Percentiles rank a stretch among this genome's conserved stretches.
phyloP scores from a whole-genome alignment of 2,329 filamentous ascomycete genomes.

The Xylariaceae sp. region DNA sequence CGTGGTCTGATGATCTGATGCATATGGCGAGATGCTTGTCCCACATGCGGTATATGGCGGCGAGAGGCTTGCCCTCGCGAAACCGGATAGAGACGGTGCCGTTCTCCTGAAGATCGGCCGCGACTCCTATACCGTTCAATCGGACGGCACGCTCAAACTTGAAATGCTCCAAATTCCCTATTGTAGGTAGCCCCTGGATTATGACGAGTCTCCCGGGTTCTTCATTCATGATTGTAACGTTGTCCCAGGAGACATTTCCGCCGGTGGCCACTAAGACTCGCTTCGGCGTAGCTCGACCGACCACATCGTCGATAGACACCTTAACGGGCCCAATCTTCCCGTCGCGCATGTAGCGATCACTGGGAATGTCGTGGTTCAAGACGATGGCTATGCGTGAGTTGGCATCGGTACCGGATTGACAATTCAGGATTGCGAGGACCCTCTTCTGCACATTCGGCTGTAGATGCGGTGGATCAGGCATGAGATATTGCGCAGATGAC shows the following conservation, averaged over 20 bases:
- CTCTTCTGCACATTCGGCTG: neutral
- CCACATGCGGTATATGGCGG: neutral
- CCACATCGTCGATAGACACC: neutral
- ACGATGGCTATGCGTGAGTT: conserved; percentile 1
- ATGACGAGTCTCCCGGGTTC: neutral
- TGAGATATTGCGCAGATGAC: neutral
- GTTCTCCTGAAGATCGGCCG: conserved; percentile 3
- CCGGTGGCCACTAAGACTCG: neutral
- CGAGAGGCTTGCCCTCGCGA: neutral
- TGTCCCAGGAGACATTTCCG: neutral
- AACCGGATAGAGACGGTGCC: conserved; percentile 4
- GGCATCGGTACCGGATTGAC: neutral
- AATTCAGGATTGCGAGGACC: conserved; percentile 6
- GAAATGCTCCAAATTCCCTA: too few species aligned
- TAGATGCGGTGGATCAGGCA: conserved; percentile 3
- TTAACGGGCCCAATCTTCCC: conserved; percentile 6
- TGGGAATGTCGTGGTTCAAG: neutral
- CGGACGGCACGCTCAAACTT: neutral
- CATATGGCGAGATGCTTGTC: neutral
- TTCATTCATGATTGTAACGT: neutral
- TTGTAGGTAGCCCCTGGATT: too few species aligned
- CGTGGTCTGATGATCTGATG: neutral
- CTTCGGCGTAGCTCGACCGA: neutral
- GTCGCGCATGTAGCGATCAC: neutral
- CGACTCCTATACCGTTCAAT: neutral